Conservation (phyloP, 2,329 filamentous ascomycete species). For the Lecanicillium sp. region DNA sequence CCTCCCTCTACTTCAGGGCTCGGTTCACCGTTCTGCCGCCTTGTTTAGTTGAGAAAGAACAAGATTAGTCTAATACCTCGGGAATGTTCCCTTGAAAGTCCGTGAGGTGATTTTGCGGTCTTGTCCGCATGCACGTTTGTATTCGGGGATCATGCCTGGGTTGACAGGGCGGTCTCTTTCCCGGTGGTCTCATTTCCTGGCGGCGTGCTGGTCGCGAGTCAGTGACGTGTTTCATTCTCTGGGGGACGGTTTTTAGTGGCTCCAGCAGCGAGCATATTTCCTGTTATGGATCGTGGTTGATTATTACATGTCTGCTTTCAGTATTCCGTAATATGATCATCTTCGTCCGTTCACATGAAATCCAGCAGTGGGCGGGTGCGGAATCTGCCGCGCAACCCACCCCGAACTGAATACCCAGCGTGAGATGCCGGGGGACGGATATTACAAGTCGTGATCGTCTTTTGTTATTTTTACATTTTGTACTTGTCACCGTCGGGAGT, state of each 20-base stretch:
- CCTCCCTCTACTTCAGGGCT: no score
- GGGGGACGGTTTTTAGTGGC: slow-evolving; percentile 5
- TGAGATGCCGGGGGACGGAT: background rate
- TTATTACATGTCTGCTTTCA: slow-evolving; percentile 9
- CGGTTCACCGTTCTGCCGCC: no score
- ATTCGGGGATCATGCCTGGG: background rate
- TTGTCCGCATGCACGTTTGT: background rate
- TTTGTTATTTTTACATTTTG: background rate
- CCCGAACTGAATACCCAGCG: background rate
- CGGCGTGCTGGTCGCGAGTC: slow-evolving; percentile 6
- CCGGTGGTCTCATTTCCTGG: slow-evolving; percentile 6
- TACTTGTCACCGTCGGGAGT: background rate
- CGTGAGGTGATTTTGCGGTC: background rate
- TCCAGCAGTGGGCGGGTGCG: background rate
- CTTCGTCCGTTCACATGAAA: slow-evolving; percentile 13
- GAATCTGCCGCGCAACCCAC: slow-evolving; percentile 6
- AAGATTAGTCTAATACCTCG: background rate
- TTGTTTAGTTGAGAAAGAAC: background rate
- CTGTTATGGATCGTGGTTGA: background rate
- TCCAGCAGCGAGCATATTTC: background rate
- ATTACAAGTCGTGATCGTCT: slow-evolving; percentile 6
- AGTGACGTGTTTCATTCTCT: slow-evolving; percentile 7
- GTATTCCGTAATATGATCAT: slow-evolving; percentile 10
- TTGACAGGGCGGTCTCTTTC: background rate
- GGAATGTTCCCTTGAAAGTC: background rate